Evolutionary conservation across 2,329 filamentous ascomycete species (phyloP).

Genomic region (Aphanocladium album): DNA sequence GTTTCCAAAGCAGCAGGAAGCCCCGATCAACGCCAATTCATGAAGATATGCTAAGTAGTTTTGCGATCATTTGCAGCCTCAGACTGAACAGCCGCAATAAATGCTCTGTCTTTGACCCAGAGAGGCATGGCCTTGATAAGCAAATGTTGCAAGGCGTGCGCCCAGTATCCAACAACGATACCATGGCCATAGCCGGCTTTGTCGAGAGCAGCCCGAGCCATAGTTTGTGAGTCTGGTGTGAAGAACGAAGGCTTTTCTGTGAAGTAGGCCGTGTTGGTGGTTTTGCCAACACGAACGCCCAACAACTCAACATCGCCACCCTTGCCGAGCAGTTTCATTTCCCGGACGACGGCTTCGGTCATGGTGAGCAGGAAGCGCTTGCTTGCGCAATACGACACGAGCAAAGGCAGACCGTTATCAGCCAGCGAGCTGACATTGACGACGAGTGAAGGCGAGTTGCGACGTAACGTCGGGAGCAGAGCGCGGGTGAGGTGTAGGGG

Average conservation of each 20-base stretch:
- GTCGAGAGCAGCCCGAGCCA: conserved; percentile 17
- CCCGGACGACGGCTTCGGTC: conserved; percentile 34
- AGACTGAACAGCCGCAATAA: conserved; percentile 4
- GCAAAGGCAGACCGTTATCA: conserved; percentile 41
- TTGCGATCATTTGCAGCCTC: conserved; percentile 7
- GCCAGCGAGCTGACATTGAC: conserved; percentile 46
- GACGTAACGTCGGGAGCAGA: conserved; percentile 36
- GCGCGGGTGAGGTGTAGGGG: conserved; percentile 41
- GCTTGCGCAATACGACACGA: conserved; percentile 38
- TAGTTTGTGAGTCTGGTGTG: conserved; percentile 14
- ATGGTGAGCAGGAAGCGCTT: conserved; percentile 43
- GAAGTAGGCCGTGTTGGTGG: conserved; percentile 16
- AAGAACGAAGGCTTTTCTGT: conserved; percentile 17
- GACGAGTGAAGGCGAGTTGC: conserved; percentile 39
- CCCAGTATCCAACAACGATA: conserved; percentile 17
- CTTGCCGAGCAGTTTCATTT: conserved; percentile 29
- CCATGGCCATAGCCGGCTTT: conserved; percentile 17
- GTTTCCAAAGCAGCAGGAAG: background rate
- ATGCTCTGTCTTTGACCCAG: conserved; percentile 11
- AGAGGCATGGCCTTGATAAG: conserved; percentile 9
- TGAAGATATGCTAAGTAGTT: background rate
- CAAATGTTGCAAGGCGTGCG: conserved; percentile 16
- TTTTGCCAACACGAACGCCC: conserved; percentile 17
- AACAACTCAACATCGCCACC: conserved; percentile 13
- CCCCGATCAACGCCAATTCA: background rate